Conservation (phyloP, 169 alveolate genomes). For the Plasmodium knowlesi region DNA sequence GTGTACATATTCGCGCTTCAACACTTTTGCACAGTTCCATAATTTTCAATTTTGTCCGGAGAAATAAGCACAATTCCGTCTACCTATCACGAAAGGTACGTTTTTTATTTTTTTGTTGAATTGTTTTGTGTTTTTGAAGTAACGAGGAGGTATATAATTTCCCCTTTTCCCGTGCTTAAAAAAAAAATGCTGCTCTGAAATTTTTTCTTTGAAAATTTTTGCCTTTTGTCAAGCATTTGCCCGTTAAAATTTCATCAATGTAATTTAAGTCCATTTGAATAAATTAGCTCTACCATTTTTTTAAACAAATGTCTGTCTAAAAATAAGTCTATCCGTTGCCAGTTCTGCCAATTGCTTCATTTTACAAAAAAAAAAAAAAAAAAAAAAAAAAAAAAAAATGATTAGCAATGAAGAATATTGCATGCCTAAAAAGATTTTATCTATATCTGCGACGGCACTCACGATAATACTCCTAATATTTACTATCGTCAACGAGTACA, state of each 20-base stretch:
- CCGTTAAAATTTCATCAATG: background rate
- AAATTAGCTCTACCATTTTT: background rate
- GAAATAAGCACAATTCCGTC: background rate
- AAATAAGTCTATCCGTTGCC: background rate
- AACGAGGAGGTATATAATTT: background rate
- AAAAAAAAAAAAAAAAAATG: slow-evolving; percentile 48
- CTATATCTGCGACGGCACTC: slow-evolving; percentile 67
- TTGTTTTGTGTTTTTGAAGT: background rate
- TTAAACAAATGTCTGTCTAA: slow-evolving; percentile 59
- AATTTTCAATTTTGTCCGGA: background rate
- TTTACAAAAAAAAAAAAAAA: background rate
- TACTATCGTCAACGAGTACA: slow-evolving; percentile 52
- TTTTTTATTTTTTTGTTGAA: slow-evolving; percentile 12
- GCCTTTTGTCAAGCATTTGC: slow-evolving; percentile 8
- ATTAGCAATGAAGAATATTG: slow-evolving; percentile 57
- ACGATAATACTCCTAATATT: slow-evolving; percentile 38
- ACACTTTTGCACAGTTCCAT: background rate
- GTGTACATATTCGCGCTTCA: background rate
- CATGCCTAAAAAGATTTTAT: slow-evolving; percentile 56
- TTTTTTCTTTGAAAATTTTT: slow-evolving; percentile 20
- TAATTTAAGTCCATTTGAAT: background rate
- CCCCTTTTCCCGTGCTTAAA: slow-evolving; percentile 1
- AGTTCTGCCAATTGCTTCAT: background rate
- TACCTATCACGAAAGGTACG: background rate
- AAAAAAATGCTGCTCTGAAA: slow-evolving; percentile 10